Evolutionary conservation across 1,284 basidiomycete genomes (phyloP).

Genomic region (Puccinia horiana): DNA sequence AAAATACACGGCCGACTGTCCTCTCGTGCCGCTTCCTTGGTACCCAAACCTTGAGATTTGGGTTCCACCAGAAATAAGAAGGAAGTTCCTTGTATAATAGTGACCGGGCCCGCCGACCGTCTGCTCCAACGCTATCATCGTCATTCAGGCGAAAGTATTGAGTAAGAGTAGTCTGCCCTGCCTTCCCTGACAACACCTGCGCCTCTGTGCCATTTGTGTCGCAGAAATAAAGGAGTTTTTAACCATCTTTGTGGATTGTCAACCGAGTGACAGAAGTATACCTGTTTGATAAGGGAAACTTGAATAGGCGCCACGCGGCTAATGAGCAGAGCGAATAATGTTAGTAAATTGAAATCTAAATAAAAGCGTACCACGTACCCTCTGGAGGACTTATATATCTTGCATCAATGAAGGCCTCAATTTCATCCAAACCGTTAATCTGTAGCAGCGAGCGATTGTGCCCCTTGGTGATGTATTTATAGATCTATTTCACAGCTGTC

Average conservation of each 20-base stretch:
- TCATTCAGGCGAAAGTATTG: neutral
- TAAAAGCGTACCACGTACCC: neutral
- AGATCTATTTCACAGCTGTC: slow-evolving; percentile 16
- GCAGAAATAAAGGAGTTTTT: neutral
- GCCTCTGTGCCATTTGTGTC: neutral
- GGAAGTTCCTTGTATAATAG: neutral
- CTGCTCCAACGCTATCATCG: neutral
- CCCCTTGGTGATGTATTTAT: slow-evolving; percentile 30
- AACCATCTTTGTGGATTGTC: neutral
- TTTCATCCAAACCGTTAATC: neutral
- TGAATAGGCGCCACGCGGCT: neutral
- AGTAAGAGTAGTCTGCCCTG: neutral
- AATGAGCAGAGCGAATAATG: neutral
- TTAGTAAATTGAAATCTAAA: neutral
- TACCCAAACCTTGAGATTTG: neutral
- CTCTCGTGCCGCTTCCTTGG: neutral
- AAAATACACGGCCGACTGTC: too few species aligned
- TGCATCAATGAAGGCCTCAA: neutral
- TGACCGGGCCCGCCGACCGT: neutral
- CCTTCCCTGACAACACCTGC: neutral
- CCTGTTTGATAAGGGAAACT: neutral
- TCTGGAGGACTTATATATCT: neutral
- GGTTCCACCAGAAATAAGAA: neutral
- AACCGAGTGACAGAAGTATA: neutral
- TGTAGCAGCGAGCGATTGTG: neutral